Base-by-base conservation (phyloP, 192 early-diverging fungal genomes). In the Dispira parvispora region DNA sequence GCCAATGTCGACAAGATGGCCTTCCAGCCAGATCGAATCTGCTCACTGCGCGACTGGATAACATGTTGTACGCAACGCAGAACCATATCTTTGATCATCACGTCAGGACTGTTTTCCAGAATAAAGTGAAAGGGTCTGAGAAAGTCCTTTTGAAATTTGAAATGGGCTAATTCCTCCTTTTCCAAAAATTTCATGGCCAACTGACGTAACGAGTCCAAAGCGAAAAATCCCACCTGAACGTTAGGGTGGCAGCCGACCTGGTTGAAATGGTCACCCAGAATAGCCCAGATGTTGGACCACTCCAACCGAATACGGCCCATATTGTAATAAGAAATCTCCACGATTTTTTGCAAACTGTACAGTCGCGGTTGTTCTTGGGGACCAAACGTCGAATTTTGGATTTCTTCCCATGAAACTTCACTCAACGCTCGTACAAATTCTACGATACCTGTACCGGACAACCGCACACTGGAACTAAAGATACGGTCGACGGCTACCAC, bases 281-380 rank as follows among this genome's bases (percentile, higher is more conserved):
- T 85, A 0, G 79, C 76, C 92, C 94, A 96, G 49, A 94, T 82
- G 68, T 93, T 87, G 27, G 86, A 86, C 92, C 94, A 97, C 71
- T 94, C 90, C 67, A 89, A 84, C 57, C 94, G 81, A 68, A 97
- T 97, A 63, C 94, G 87, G 45, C 78, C 79, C 91, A 97, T 94
- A 71, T 97, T 97, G 76, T 97, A 97, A 74, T 97, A 90, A 0
- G 90, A 83, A 56, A 97, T 91, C 67, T 97, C 94, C 1, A 97
- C 94, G 57, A 97, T 80, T 65, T 94, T 94, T 67, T 91, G 91
- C 63, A 97, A 73, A 65, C 88, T 86, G 73, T 89, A 97, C 83
- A 91, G 86, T 21, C 93, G 72, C 52, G 90, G 88, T 9, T 80
- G 76, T n/a, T 76, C 67, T 26, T 77, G 42, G 38, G 20, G 26